Evolutionary conservation across 2,329 filamentous ascomycete genomes (phyloP), one percentile per base, ranked within the genome.

Genomic region (Trichoderma afroharzianum): DNA sequence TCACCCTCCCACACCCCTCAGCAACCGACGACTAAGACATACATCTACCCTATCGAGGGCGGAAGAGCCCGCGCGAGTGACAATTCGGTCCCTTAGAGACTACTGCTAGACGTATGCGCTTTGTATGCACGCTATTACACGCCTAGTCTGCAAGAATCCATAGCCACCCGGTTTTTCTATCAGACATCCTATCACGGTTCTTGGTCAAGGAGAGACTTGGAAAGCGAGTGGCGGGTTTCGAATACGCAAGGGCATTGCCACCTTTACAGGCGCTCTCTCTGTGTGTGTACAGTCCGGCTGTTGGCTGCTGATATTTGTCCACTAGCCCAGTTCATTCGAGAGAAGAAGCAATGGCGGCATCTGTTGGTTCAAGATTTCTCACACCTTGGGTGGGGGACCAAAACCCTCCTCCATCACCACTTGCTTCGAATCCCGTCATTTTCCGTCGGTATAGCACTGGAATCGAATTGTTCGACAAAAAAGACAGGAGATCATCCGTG

Each of bases 371-470:
- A 33, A 70, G 39, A 26, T 63, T 72, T 66, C 62, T 72, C 32
- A 59, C 28, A 26, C 55, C 71, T 6, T 72, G 71, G 71, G 68
- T 62, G 59, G 66, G 61, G 43, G 71, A 71, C 68, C 67, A 71
- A 24, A 59, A 63, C 24, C 71, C 71, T 57, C 71, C 71, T 68
- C 71, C 68, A 33, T 72, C 71, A 47, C 71, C 71, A 30, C 71
- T 72, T 57, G 63, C 68, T 70, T 72, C 71, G 11, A 66, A 72
- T 14, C 71, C 71, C 11, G 71, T 72, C 68, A 18, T 67, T 32
- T 63, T 72, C 32, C 68, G 68, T 58, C 68, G 71, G 43, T 64
- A 72, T 18, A 72, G 71, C n/a, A 72, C 66, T 24, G 67, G 63
- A 14, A 39, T 64, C 24, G 43, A 69, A 3, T 9, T 69, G 21